phyloP scores from a whole-genome alignment of 106 monocot species.

The Dendrobium nobile region DNA sequence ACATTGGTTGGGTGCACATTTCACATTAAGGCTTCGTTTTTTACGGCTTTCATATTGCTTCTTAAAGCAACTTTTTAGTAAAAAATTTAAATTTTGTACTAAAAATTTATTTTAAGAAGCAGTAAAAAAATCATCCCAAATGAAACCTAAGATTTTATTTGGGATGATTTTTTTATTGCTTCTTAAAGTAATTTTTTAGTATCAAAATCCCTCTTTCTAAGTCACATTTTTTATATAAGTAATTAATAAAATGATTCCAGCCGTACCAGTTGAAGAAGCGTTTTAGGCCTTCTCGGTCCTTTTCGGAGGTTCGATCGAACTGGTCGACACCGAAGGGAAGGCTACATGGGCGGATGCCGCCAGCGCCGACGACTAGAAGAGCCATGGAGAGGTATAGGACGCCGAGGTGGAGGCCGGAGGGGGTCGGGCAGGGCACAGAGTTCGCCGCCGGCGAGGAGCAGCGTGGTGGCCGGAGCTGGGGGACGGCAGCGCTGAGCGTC shows the following conservation, averaged over 20 bases:
- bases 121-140: too few relatives aligned
- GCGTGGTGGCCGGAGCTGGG: conserved; percentile 12
- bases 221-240: too few relatives aligned
- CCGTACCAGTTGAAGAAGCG: conserved; percentile 70
- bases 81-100: too few relatives aligned
- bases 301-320: conserved; percentile 20
- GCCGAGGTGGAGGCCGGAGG: not conserved
- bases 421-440: not conserved
- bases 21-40: too few relatives aligned
- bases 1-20: too few relatives aligned
- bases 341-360: conserved; percentile 22
- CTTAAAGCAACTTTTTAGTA: too few relatives aligned
- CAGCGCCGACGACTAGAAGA: conserved; percentile 21
- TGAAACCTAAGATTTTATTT: too few relatives aligned
- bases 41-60: too few relatives aligned
- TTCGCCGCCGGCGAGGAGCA: not conserved
- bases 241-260: not conserved
- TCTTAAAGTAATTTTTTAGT: too few relatives aligned
- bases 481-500: conserved; percentile 16
- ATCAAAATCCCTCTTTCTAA: too few relatives aligned
- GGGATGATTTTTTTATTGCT: too few relatives aligned
- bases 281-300: conserved; percentile 11
- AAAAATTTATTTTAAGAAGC: too few relatives aligned
- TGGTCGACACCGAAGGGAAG: conserved; percentile 37
- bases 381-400: conserved; percentile 12